Base-by-base conservation (phyloP, 257 asterid species). In the Coffea canephora region DNA sequence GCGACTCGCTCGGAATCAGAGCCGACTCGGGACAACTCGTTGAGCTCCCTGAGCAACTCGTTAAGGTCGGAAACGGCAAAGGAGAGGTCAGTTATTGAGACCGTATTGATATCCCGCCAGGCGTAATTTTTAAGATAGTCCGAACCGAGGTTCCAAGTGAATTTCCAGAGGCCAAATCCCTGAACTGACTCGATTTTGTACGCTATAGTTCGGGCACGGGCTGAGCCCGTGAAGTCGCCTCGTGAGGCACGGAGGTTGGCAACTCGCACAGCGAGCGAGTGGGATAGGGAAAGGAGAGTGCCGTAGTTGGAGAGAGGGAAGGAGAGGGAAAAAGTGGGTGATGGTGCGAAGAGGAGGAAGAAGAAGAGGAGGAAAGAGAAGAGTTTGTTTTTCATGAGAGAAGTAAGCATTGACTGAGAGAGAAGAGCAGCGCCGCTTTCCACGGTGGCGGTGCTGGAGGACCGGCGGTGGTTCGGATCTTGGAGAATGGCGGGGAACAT, bases 211-310 rank as follows among this genome's bases (percentile, higher is more conserved):
- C 84, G 66, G 23, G 97, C 99, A 78, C 97, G 84, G 14, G 82
- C 83, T 6, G 98, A 91, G 45, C 94, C 97, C 5, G 69, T 84
- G 15, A 6, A 31, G 79, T 95, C 98, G 34, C 97, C 97, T 73
- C 98, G 97, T 57, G 89, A 81, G 77, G 90, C 85, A 1, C 97
- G 95, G 79, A 87, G 93, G 69, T 82, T 84, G 81, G 98, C 93
- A 23, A 93, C 95, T 75, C 97, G 97, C 69, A 90, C 78, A 62
- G 87, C 55, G 73, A 93, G 92, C 71, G 98, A 88, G 81, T 93
- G 96, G 16, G 98, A 87, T 54, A 95, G 88, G 84, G 97, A 93
- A 54, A 90, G 52, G 66, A 91, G 79, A 81, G 87, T 62, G 10
- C 77, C 93, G 84, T 87, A 89, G 82, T 79, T 79, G 86, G 94